Base-by-base conservation (phyloP, 306 rosid genomes). In the Echinosophora koreensis region DNA sequence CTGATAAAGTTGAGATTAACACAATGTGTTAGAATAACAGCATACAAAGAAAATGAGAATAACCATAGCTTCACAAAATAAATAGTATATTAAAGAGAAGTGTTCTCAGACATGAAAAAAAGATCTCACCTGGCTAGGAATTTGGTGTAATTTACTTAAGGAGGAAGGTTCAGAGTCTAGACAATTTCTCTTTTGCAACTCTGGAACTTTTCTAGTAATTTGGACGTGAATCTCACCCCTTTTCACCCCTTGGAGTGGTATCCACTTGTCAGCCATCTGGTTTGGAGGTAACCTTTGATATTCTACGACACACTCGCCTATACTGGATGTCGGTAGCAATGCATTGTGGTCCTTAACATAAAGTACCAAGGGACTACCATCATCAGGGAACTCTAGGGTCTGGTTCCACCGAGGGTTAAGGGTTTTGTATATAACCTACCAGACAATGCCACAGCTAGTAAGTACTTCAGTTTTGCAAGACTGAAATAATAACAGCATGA, bases 181-280 rank as follows among this genome's bases (percentile, higher is more conserved):
- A 78, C 92, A 90, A 22, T 60, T 18, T 84, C 81, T 87, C 84
- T 39, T 92, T 65, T 88, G 87, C 42, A 87, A 30, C 16, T 86
- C 96, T 4, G 97, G 97, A 62, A 92, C 88, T 91, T 85, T 96
- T 85, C 94, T 86, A 18, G 97, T 92, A 44, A 96, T 84, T 80
- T 88, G 96, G 80, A 96, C 66, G 73, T 92, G 99, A 79, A 96
- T 83, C 84, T 96, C 98, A 17, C 99, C 99, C 52, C 89, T 84
- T 82, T 70, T 92, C 59, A 96, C 99, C 61, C 94, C 94, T 81
- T 88, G 98, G 52, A 96, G 98, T 55, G 99, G 99, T 80, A 96
- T 96, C 99, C 99, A 96, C 86, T 92, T 91, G 82, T 91, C 96
- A 6, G 96, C 88, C 80, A 47, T 89, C 59, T 89, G 89, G 69